Base-by-base conservation (phyloP, 2,329 filamentous ascomycete species). In the Neonectria hederae region DNA sequence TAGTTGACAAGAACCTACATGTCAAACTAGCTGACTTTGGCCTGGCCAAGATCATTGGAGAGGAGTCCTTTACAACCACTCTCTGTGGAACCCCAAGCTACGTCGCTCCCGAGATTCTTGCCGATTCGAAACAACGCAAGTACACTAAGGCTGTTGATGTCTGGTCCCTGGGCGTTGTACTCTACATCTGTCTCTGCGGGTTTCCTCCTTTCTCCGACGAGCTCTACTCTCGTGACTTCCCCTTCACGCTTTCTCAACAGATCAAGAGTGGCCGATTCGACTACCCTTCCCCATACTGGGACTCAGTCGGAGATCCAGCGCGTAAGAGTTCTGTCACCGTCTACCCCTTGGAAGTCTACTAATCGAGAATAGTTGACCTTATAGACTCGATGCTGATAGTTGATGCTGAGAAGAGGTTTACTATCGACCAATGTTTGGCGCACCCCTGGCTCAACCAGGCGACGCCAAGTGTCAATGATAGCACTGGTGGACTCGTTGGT, bases 151-250 rank as follows among this genome's bases (percentile, higher is more conserved):
- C 94, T 3, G 96, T 99, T 10, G 96, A 99, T 77, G 86, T 98
- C 45, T 98, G 96, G 96, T 97, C 94, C 1, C 85, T 98, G 1
- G 96, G 96, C n/a, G 96, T 99, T 3, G 95, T 99, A 4, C 85
- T 99, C 24, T 99, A 98, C 80, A 98, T 98, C 72, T 97, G 94
- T 76, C 86, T 98, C 5, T 98, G 96, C 76, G 96, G 96, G 38
- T 98, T 98, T 75, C 96, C 95, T 5, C 96, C 96, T 0, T 99
- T 99, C 80, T 97, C 93, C 0, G 96, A 99, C 74, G 96, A 99
- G 79, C 88, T 98, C 0, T 92, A 90, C 79, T 90, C 89, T 1
- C 81, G 81, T 38, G 90, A 97, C 48, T 96, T 94, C 69, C 96
- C 96, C 2, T 97, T 93, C 76, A 93, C 87, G 0, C 84, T 98